These are phyloP conservation scores for Neopestalotiopsis sp. DNA, from an alignment of 2,329 filamentous ascomycete genomes.

Conservation along the genomic window DNA sequence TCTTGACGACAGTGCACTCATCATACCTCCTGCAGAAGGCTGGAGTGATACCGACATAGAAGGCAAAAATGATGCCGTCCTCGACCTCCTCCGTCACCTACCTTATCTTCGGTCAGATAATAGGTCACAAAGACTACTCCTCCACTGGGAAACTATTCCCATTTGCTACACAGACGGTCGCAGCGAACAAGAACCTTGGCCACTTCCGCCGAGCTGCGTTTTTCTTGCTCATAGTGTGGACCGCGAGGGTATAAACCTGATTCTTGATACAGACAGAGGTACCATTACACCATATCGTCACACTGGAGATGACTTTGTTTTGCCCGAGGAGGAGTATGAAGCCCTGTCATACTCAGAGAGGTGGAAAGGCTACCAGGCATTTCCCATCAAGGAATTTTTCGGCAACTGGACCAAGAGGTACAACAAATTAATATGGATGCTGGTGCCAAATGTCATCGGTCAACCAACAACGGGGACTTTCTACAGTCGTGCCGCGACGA, in stretches of 20 bases:
- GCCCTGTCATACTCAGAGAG: neutral
- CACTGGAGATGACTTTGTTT: neutral
- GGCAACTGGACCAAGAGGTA: neutral
- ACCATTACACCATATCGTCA: neutral
- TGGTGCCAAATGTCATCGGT: neutral
- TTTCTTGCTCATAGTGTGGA: slow-evolving; percentile 8
- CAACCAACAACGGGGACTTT: slow-evolving; percentile 1
- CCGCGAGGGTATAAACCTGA: neutral
- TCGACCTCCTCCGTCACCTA: slow-evolving; percentile 15
- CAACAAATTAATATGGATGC: neutral
- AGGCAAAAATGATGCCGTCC: slow-evolving; percentile 7
- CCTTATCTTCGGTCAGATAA: slow-evolving; percentile 5
- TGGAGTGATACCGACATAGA: slow-evolving; percentile 8
- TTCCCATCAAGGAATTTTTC: neutral
- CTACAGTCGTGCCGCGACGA: neutral
- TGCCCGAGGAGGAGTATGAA: neutral
- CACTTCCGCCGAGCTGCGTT: slow-evolving; percentile 6
- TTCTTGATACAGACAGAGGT: neutral
- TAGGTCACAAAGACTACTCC: neutral
- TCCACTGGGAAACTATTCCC: slow-evolving; percentile 4
- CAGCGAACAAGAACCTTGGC: neutral
- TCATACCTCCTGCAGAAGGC: slow-evolving; percentile 38
- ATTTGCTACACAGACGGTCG: neutral
- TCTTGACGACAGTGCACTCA: slow-evolving; percentile 7
- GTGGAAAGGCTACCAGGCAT: neutral